These are phyloP conservation scores for Akanthomyces muscarius DNA, from an alignment of 2,329 filamentous ascomycete genomes.

Conservation along the genomic window DNA sequence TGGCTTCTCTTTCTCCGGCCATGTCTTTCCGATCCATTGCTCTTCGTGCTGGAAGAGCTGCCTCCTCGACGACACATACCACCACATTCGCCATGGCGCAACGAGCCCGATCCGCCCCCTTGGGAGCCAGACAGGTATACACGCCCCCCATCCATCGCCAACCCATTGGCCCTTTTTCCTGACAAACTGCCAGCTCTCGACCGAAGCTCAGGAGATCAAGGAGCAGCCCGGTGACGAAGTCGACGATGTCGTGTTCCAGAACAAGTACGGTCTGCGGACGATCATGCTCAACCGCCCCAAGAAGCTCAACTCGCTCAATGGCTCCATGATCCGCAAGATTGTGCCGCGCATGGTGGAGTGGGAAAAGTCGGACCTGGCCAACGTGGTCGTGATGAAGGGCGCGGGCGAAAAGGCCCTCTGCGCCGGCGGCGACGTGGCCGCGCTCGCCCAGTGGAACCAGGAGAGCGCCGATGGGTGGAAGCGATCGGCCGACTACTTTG, in stretches of 20 bases:
- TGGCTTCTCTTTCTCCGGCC: not conserved
- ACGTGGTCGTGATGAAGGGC: constrained; percentile 88
- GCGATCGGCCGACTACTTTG: constrained; percentile 81
- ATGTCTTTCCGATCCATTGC: constrained; percentile 57
- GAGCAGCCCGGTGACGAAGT: constrained; percentile 66
- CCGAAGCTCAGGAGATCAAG: constrained; percentile 39
- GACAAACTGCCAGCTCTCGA: constrained; percentile 29
- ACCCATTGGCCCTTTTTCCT: constrained; percentile 1
- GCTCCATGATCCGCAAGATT: constrained; percentile 94
- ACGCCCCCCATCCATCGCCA: not conserved
- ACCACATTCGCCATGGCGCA: constrained; percentile 66
- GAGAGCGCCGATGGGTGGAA: constrained; percentile 65
- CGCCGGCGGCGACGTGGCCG: constrained; percentile 85
- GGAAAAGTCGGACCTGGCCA: constrained; percentile 91
- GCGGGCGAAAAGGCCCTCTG: constrained; percentile 82
- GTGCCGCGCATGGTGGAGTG: constrained; percentile 84
- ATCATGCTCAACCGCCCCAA: constrained; percentile 90
- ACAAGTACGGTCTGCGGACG: constrained; percentile 81
- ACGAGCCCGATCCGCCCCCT: constrained; percentile 66
- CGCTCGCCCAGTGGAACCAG: constrained; percentile 70
- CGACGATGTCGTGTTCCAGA: constrained; percentile 91
- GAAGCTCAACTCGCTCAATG: constrained; percentile 90
- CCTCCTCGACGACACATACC: constrained; percentile 40
- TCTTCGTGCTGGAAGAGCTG: constrained; percentile 50
- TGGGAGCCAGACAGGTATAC: constrained; percentile 35